Conservation (phyloP, 2,329 filamentous ascomycete genomes). For the Botrytis elliptica region DNA sequence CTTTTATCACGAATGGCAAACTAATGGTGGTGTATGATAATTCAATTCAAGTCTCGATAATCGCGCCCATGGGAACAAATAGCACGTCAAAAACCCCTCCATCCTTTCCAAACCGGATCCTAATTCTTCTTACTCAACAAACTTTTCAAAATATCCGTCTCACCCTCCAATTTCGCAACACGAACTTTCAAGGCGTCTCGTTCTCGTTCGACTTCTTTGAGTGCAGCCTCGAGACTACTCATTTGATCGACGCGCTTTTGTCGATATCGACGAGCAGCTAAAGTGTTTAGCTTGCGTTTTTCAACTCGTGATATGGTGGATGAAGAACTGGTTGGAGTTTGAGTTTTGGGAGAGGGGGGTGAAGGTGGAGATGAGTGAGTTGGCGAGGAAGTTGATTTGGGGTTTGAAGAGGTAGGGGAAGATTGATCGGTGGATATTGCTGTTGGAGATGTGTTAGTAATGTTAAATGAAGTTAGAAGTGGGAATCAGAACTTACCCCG, state of each 20-base stretch:
- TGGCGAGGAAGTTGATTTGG: conserved; percentile 4
- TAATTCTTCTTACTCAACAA: conserved; percentile 38
- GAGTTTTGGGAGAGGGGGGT: background rate
- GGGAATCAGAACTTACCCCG: background rate
- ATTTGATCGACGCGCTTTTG: conserved; percentile 69
- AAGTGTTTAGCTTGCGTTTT: conserved; percentile 67
- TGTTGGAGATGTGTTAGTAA: background rate
- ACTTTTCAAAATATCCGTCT: conserved; percentile 59
- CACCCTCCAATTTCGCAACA: conserved; percentile 63
- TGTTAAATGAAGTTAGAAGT: background rate
- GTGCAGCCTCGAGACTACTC: conserved; percentile 56
- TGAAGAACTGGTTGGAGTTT: conserved; percentile 20
- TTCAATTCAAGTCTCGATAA: conserved; percentile 13
- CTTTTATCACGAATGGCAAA: background rate
- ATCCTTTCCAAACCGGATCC: conserved; percentile 6
- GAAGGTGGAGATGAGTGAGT: conserved; percentile 15
- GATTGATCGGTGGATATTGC: conserved; percentile 12
- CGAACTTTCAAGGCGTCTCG: conserved; percentile 62
- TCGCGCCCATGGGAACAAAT: background rate
- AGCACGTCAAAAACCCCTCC: background rate
- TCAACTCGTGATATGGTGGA: conserved; percentile 26
- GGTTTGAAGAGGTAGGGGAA: background rate
- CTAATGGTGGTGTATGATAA: conserved; percentile 9
- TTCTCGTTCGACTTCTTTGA: conserved; percentile 59
- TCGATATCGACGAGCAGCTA: conserved; percentile 69